Percentiles rank a stretch among this genome's conserved stretches.
These are phyloP conservation scores for Pseudogymnoascus sp. DNA, from an alignment of 2,329 filamentous ascomycete species.

Conservation along the genomic window DNA sequence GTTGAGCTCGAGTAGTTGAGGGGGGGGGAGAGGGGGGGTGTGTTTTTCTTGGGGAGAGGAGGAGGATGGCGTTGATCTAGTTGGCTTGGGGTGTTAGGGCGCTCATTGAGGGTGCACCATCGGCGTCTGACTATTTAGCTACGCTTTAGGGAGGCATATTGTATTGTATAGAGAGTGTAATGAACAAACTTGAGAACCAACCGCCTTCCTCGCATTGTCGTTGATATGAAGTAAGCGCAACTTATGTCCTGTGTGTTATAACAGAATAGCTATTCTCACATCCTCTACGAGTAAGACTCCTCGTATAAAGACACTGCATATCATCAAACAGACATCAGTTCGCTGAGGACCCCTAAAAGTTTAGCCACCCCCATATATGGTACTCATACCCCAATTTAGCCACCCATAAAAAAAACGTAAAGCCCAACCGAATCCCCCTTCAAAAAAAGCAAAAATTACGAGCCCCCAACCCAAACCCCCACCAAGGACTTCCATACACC, in stretches of 20 bases:
- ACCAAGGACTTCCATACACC: background rate
- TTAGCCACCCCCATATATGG: too few relatives aligned
- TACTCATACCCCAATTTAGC: too few relatives aligned
- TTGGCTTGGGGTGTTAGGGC: background rate
- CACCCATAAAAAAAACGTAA: background rate
- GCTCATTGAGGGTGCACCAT: background rate
- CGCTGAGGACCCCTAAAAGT: too few relatives aligned
- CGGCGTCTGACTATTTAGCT: background rate
- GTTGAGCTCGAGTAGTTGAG: constrained; percentile 40
- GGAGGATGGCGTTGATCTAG: background rate
- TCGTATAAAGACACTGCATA: too few relatives aligned
- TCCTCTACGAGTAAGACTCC: too few relatives aligned
- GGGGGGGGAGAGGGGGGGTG: background rate
- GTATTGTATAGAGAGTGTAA: background rate
- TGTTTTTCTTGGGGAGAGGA: background rate
- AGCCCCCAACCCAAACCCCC: background rate
- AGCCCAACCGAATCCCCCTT: background rate
- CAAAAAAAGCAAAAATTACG: background rate
- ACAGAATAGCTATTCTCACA: background rate
- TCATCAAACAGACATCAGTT: too few relatives aligned
- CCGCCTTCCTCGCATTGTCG: background rate
- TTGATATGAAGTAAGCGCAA: background rate
- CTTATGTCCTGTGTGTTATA: background rate
- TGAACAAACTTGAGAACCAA: background rate
- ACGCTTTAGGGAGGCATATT: background rate